Evolutionary conservation across 495 filamentous ascomycete species (phyloP), one percentile per base, ranked within the genome.

Genomic region (Aspergillus campestris): DNA sequence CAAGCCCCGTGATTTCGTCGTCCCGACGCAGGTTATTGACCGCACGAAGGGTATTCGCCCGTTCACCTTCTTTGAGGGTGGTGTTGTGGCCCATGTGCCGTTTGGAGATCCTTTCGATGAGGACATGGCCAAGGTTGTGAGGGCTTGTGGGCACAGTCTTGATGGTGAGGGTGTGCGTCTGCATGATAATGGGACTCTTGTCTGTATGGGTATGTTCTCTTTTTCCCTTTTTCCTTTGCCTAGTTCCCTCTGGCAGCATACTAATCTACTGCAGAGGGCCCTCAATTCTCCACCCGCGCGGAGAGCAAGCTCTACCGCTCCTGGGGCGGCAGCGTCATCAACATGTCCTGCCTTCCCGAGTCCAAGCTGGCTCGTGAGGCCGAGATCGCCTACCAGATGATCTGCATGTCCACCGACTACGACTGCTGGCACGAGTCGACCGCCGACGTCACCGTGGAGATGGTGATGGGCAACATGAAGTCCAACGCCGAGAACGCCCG

Each of bases 351-450:
- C 15, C 75, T 97, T n/a, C 92, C 92, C 18, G 92, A 99, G 71
- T 84, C 91, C 30, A 97, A 97, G 72, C 80, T 99, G 9, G 92
- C 92, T 27, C 77, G 86, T 30, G 92, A 99, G 72, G 94, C 94
- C 5, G 94, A 99, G 71, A 83, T 99, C 51, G 85, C 84, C 11
- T 96, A 95, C 59, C 87, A 91, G 70, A 91, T 96, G 79, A 91
- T 99, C 53, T 96, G 91, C 74, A 99, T 99, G 94, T 83, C 85
- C 27, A 99, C 92, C 15, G 92, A 99, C 68, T 99, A 99, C 57
- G 94, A 99, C 66, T 95, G 90, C 78, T 97, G 92, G 92, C 85
- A 86, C 60, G 65, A 67, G 44, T 72, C 72, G 5, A 81, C 78
- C 37, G 84, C 83, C 34, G 80, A 78, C 45, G 92, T 99, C 31